Base-by-base conservation (phyloP, 225 moss, liverwort and hornwort genomes). In the Sphagnum contortum region DNA sequence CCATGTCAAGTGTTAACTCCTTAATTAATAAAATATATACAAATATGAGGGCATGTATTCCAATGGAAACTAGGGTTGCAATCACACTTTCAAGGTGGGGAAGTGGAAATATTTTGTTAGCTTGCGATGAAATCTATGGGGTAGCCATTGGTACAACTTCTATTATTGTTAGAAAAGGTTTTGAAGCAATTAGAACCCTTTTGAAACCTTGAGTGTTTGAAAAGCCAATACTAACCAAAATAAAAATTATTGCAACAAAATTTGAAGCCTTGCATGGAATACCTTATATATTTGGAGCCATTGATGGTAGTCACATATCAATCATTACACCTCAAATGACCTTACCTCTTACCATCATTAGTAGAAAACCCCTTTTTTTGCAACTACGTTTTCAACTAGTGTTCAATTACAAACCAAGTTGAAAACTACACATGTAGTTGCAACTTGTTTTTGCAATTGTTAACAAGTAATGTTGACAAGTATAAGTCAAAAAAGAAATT, bases 201-300 rank as follows among this genome's bases (percentile, higher is more conserved):
- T 55, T 11, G 54, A 55, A 55, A 11, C 54, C 54, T 55, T 2
- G 7, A 55, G 54, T 55, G 7, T 55, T 55, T 55, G 7, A 55
- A 2, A 55, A 2, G 54, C 11, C 54, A 55, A 55, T 2, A 55
- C 54, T 55, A 55, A 2, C 7, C 8, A 55, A 55, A 55, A 55
- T 55, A 55, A 55, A 55, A 6, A 6, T 11, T 6, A 11, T 11
- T 55, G 11, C 54, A 55, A 6, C 54, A 55, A 55, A 55, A 6
- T 55, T 55, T 55, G 54, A 55, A 55, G 54, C 61, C 3, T 48
- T 69, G 54, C 54, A 55, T 55, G 11, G 54, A 11, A 55, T 55
- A 55, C 54, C 54, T 55, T 55, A 55, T 3, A 59, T 69, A 49
- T 59, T 69, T 48, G 60, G 68, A 7, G 68, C 60, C 4, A 60